Evolutionary conservation across 2,329 filamentous ascomycete species (phyloP).

Genomic region (Fusarium floridanum): DNA sequence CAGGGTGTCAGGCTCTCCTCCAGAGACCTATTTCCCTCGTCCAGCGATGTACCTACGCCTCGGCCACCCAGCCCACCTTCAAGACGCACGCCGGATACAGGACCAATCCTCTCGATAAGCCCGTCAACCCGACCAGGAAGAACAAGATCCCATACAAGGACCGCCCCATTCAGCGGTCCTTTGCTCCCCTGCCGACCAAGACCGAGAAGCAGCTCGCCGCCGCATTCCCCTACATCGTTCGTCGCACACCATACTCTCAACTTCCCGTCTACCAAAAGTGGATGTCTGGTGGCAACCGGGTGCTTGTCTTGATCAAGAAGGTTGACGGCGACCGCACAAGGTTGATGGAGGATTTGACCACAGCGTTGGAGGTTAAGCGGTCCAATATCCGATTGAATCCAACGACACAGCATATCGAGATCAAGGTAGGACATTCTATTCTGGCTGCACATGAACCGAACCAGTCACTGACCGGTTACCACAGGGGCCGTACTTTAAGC

Average conservation of each 20-base stretch:
- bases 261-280: conserved; percentile 81
- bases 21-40: conserved; percentile 23
- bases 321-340: conserved; percentile 78
- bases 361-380: conserved; percentile 67
- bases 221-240: conserved; percentile 73
- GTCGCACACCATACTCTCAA: conserved; percentile 77
- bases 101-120: conserved; percentile 35
- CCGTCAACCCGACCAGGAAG: conserved; percentile 43
- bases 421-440: conserved; percentile 69
- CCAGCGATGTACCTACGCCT: conserved; percentile 29
- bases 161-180: conserved; percentile 43
- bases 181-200: conserved; percentile 49
- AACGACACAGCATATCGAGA: conserved; percentile 78
- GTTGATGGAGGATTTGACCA: conserved; percentile 73
- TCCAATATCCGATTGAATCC: conserved; percentile 67
- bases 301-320: conserved; percentile 81
- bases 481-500: conserved; percentile 52
- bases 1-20: conserved; percentile 35
- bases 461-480: conserved; percentile 14
- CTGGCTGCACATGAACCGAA: background rate
- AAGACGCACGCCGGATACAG: conserved; percentile 41
- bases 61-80: conserved; percentile 40
- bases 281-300: conserved; percentile 82
- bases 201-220: conserved; percentile 47
- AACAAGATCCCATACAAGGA: conserved; percentile 44